Conservation (phyloP, 805 yeast genomes). For the Torulaspora quercuum region DNA sequence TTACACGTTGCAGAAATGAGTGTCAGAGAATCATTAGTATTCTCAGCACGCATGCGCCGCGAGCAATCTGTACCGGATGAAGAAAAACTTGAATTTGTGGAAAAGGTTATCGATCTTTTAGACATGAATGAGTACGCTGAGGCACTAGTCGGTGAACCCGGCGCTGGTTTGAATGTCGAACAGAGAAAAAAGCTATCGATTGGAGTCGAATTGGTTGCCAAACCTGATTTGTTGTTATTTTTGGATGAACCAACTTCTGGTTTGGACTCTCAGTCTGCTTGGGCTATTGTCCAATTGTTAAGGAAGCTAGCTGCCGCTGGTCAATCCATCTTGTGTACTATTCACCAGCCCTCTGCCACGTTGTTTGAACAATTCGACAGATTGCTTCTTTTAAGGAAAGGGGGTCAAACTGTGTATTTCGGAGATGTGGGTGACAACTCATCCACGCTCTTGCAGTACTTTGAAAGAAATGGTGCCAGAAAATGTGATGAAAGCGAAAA, state of each 20-base stretch:
- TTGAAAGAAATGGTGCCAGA: slow-evolving; percentile 64
- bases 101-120: slow-evolving; percentile 46
- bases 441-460: slow-evolving; percentile 51
- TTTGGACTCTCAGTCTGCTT: slow-evolving; percentile 50
- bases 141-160: slow-evolving; percentile 47
- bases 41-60: slow-evolving; percentile 54
- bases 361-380: slow-evolving; percentile 48
- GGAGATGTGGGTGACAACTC: slow-evolving; percentile 41
- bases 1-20: slow-evolving; percentile 43
- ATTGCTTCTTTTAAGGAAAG: slow-evolving; percentile 45
- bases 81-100: slow-evolving; percentile 46
- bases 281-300: slow-evolving; percentile 48
- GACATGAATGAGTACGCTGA: slow-evolving; percentile 54
- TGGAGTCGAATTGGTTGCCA: slow-evolving; percentile 48
- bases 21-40: slow-evolving; percentile 40
- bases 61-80: slow-evolving; percentile 42
- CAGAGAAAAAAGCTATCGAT: slow-evolving; percentile 44
- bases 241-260: slow-evolving; percentile 56
- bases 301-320: slow-evolving; percentile 45
- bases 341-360: slow-evolving; percentile 54
- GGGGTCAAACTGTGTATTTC: slow-evolving; percentile 46
- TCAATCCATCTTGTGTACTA: slow-evolving; percentile 54
- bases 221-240: slow-evolving; percentile 45
- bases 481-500: slow-evolving; percentile 46
- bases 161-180: slow-evolving; percentile 43